Base-by-base conservation (phyloP, 2,329 filamentous ascomycete genomes). In the Colletotrichum australisinense region DNA sequence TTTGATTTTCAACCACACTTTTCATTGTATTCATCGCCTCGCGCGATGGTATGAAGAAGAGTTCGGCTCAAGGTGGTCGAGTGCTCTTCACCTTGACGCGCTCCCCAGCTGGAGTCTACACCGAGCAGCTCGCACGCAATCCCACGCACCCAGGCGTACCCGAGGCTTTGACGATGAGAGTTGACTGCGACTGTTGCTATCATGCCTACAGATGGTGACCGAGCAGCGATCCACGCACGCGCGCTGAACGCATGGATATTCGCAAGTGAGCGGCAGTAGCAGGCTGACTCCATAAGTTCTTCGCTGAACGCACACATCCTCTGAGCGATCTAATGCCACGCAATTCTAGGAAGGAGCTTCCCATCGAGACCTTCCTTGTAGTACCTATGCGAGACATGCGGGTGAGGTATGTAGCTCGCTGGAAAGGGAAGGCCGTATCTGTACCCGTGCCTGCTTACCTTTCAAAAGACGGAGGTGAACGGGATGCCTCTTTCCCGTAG, bases 1-100 rank as follows among this genome's bases (percentile, higher is more conserved):
- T 75, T 76, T 75, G 75, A 76, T 76, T 67, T 73, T 65, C 22
- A 42, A 49, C 42, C 69, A 67, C 22, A 73, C 8, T 83, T 75
- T 76, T 76, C 75, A 74, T 76, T 74, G 7, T 75, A 35, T 26
- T 16, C 8, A 30, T 57, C 46, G 63, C 70, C 62, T 49, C 11
- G 60, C 1, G 74, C 62, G 63, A 52, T 56, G 84, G 71, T 67
- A 71, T 63, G 70, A 74, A 72, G 75, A 76, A 75, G 73, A 75
- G 30, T 9, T 30, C 30, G 2, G 8, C 30, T 30, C 2, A 8
- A 30, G 8, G 30, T 30, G 30, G 30, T 30, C 28, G 28, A 8
- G 8, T 32, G 30, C 30, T 11, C 9, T 3, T 32, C 30, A 32
- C 9, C 5, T 9, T 32, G 30, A n/a, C 30, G 11, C 8, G 30